These are phyloP conservation scores for Penicillium cinerascens DNA, from an alignment of 495 filamentous ascomycete genomes.

Conservation along the genomic window DNA sequence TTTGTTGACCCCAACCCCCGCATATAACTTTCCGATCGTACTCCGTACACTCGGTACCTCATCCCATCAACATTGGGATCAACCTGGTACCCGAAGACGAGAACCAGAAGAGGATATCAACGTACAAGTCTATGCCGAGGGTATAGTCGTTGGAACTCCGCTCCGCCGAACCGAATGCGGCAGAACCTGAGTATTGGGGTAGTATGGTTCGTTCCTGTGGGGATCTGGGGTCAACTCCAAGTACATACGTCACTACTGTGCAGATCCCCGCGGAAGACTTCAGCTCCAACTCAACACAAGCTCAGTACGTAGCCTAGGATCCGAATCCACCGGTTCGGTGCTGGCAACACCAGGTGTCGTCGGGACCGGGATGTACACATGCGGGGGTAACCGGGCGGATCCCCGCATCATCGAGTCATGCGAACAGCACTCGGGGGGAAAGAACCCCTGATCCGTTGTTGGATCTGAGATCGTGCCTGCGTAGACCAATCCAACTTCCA, in stretches of 20 bases:
- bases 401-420: not conserved
- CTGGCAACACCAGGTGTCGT: too few species aligned
- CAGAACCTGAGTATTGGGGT: not conserved
- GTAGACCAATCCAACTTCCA: too few species aligned
- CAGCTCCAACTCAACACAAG: too few species aligned
- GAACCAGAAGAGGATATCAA: too few species aligned
- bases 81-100: not conserved
- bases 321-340: too few species aligned
- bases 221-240: not conserved
- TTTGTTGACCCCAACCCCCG: not conserved
- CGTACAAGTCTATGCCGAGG: not conserved
- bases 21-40: not conserved
- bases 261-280: not conserved
- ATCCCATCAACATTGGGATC: not conserved
- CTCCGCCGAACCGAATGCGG: constrained; percentile 15
- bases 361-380: not conserved
- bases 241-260: not conserved
- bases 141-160: not conserved
- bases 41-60: not conserved
- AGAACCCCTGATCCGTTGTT: too few species aligned
- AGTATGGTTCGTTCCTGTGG: not conserved
- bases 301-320: too few species aligned
- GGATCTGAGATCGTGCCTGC: too few species aligned
- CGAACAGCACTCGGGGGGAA: not conserved
- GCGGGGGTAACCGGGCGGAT: too few species aligned